Percentiles rank a stretch among this genome's conserved stretches.
Evolutionary conservation across 1,284 basidiomycete species (phyloP).

Genomic region (Rhodotorula sp.): DNA sequence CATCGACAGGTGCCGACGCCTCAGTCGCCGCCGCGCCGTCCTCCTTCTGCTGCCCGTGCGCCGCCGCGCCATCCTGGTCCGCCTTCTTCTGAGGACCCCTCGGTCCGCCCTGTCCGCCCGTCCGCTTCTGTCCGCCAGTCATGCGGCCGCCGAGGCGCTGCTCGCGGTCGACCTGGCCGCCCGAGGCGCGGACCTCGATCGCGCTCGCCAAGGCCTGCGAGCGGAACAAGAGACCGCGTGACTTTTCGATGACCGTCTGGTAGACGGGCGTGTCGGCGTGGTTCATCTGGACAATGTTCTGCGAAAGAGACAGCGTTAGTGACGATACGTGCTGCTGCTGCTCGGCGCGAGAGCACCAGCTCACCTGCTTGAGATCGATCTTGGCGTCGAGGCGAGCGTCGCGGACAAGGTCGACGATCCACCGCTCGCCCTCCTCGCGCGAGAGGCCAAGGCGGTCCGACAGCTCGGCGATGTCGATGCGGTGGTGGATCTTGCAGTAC

Average conservation of each 20-base stretch:
- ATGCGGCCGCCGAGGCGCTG: conserved; percentile 8
- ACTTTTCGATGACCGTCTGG: conserved; percentile 94
- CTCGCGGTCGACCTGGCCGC: conserved; percentile 35
- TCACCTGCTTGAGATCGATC: conserved; percentile 75
- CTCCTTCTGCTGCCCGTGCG: conserved; percentile 12
- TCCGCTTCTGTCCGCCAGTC: conserved; percentile 6
- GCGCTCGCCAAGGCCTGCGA: conserved; percentile 88
- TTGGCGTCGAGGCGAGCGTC: conserved; percentile 97
- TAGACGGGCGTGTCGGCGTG: conserved; percentile 85
- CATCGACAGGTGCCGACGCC: neutral
- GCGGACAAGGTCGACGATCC: conserved; percentile 97
- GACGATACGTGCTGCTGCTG: neutral
- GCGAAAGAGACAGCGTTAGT: conserved; percentile 17
- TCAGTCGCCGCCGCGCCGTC: neutral
- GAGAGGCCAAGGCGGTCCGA: conserved; percentile 89
- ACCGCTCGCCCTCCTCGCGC: conserved; percentile 93
- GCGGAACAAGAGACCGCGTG: conserved; percentile 83
- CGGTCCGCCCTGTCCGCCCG: neutral
- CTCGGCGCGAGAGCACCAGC: conserved; percentile 58
- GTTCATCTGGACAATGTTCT: conserved; percentile 96
- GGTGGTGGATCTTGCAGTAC: conserved; percentile 95
- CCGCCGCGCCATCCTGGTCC: neutral
- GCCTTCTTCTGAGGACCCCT: conserved; percentile 3
- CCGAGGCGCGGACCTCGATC: conserved; percentile 59
- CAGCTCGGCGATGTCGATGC: conserved; percentile 93